A percentile compares a stretch with the other conserved stretches of the same genome.
Evolutionary conservation across 129 eudicot genomes (phyloP).

Genomic region (Flaveria bidentis): DNA sequence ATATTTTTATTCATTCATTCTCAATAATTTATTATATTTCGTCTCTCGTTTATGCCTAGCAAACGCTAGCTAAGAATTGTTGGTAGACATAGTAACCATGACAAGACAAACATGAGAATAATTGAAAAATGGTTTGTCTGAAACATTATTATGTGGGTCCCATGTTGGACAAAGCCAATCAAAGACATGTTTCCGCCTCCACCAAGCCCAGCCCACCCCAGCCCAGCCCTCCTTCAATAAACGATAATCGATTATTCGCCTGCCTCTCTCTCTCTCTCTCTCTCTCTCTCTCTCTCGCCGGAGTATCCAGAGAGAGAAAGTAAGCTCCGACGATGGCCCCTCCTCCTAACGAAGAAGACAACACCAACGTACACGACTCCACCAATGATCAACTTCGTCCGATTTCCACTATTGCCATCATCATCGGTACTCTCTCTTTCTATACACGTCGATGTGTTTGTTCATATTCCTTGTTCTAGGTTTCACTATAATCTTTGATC

Average conservation of each 20-base stretch:
- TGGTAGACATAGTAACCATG: too few species aligned
- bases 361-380: constrained; percentile 7
- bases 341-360: constrained; percentile 25
- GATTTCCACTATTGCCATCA: constrained; percentile 64
- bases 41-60: too few species aligned
- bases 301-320: constrained; percentile 8
- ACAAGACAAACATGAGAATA: too few species aligned
- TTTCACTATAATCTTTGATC: not conserved
- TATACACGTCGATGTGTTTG: not conserved
- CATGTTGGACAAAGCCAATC: not conserved
- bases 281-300: constrained; percentile 1
- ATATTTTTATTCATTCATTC: too few species aligned
- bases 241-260: not conserved
- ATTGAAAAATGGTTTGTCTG: too few species aligned
- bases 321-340: constrained; percentile 21
- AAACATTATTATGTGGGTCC: not conserved
- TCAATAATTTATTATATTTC: too few species aligned
- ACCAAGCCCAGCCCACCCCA: not conserved
- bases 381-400: constrained; percentile 32
- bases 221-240: not conserved
- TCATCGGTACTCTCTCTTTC: constrained; percentile 48
- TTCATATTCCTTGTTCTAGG: not conserved
- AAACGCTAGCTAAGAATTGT: too few species aligned
- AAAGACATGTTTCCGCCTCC: constrained; percentile 20
- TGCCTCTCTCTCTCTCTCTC: not conserved